phyloP scores from a whole-genome alignment of 371 early-diverging fungal species.

The Cokeromyces recurvatus region DNA sequence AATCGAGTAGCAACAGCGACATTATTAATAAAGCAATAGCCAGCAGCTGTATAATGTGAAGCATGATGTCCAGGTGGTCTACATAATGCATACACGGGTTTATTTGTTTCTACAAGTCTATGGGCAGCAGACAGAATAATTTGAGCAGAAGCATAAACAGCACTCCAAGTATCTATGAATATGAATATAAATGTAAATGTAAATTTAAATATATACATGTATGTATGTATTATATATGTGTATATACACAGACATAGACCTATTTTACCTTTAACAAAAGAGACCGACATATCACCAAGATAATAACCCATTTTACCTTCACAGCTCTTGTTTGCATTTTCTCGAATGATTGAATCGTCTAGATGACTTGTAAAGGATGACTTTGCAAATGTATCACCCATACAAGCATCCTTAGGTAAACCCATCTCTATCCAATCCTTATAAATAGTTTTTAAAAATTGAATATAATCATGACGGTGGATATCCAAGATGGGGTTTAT shows the following conservation, averaged over 20 bases:
- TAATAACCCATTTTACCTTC: conserved; percentile 36
- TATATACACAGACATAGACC: background rate
- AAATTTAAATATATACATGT: too few species aligned
- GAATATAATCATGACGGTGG: conserved; percentile 54
- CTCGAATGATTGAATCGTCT: conserved; percentile 24
- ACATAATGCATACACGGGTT: conserved; percentile 59
- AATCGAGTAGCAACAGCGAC: conserved; percentile 56
- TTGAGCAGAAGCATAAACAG: conserved; percentile 65
- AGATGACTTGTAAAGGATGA: conserved; percentile 23
- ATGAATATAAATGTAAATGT: too few species aligned
- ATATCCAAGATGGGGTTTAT: conserved; percentile 52
- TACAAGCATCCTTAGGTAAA: conserved; percentile 52
- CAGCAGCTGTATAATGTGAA: conserved; percentile 50
- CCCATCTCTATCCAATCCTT: conserved; percentile 55
- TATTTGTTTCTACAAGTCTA: conserved; percentile 27
- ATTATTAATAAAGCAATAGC: conserved; percentile 58
- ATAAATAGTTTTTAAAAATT: conserved; percentile 55
- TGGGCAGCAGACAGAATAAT: conserved; percentile 60
- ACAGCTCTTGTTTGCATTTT: conserved; percentile 15
- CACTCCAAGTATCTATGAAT: conserved; percentile 54
- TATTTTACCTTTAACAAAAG: conserved; percentile 48
- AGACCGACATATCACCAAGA: conserved; percentile 55
- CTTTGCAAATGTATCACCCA: conserved; percentile 55
- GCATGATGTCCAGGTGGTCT: conserved; percentile 71
- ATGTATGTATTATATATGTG: too few species aligned